phyloP scores from a whole-genome alignment of 2,329 filamentous ascomycete genomes.

The Ophiostoma piceae region DNA sequence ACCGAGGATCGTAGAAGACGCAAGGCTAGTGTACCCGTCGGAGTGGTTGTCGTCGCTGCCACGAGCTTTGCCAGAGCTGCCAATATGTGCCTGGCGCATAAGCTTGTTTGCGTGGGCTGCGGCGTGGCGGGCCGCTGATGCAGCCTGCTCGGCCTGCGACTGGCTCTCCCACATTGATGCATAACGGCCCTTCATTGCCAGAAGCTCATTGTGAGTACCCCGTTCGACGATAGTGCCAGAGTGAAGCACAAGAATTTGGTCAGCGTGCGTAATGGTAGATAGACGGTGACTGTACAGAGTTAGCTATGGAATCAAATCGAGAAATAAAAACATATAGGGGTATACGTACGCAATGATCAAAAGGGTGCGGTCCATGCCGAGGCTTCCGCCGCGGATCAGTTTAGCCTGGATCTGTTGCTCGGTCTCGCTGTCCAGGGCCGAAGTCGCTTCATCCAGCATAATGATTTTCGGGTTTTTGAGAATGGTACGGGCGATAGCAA shows the following conservation, averaged over 20 bases:
- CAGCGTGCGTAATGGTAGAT: conserved; percentile 46
- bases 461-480: conserved; percentile 65
- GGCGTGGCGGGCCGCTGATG: conserved; percentile 50
- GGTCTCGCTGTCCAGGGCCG: conserved; percentile 59
- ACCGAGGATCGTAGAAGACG: conserved; percentile 42
- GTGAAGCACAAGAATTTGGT: conserved; percentile 31
- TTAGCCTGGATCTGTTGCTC: conserved; percentile 58
- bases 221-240: conserved; percentile 28
- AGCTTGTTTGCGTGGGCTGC: conserved; percentile 42
- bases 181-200: conserved; percentile 67
- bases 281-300: conserved; percentile 58
- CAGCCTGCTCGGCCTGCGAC: conserved; percentile 49
- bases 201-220: conserved; percentile 57
- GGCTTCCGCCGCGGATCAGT: conserved; percentile 55
- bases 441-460: conserved; percentile 67
- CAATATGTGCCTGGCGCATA: conserved; percentile 48
- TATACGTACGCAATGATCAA: conserved; percentile 80
- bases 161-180: conserved; percentile 87
- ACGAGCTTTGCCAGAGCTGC: conserved; percentile 27
- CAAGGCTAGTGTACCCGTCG: conserved; percentile 44
- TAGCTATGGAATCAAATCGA: neutral
- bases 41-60: conserved; percentile 38
- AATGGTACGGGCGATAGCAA: conserved; percentile 59
- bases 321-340: neutral
- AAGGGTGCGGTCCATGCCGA: conserved; percentile 82